Conservation (phyloP, 352 stramenopile genomes). For the Pythium vanterpoolii region DNA sequence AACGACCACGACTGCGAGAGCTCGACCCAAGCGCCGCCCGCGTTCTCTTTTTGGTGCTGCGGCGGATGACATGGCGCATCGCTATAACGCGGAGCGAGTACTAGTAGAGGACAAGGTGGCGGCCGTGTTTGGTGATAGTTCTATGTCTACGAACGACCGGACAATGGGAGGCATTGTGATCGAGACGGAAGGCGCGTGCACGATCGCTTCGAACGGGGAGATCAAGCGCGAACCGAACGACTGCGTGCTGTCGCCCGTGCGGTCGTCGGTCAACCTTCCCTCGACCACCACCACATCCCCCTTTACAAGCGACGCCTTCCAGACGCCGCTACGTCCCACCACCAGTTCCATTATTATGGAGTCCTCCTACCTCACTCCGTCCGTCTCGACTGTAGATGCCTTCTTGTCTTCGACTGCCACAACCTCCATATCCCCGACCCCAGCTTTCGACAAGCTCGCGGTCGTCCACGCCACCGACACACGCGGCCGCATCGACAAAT, state of each 20-base stretch:
- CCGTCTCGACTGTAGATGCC: neutral
- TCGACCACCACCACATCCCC: no score
- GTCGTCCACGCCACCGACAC: conserved; percentile 46
- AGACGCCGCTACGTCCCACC: conserved; percentile 37
- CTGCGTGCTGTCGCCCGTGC: neutral
- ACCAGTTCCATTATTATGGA: conserved; percentile 1
- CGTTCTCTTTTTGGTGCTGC: conserved; percentile 18
- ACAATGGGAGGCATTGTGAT: neutral
- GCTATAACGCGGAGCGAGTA: neutral
- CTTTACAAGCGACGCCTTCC: conserved; percentile 18
- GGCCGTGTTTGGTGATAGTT: neutral
- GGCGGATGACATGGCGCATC: conserved; percentile 10
- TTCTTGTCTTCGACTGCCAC: conserved; percentile 11
- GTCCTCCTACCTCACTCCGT: neutral
- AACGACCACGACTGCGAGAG: neutral
- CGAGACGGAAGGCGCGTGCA: conserved; percentile 5
- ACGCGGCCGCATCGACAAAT: conserved; percentile 55
- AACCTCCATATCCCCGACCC: conserved; percentile 54
- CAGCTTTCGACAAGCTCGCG: conserved; percentile 60
- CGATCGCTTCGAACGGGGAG: no score
- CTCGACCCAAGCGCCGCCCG: conserved; percentile 2
- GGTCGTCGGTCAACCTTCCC: no score
- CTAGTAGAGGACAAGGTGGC: neutral
- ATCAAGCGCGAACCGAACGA: neutral
- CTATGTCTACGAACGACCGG: neutral